These are phyloP conservation scores for Bipolaris victoriae DNA, from an alignment of 2,329 filamentous ascomycete species.

Conservation along the genomic window DNA sequence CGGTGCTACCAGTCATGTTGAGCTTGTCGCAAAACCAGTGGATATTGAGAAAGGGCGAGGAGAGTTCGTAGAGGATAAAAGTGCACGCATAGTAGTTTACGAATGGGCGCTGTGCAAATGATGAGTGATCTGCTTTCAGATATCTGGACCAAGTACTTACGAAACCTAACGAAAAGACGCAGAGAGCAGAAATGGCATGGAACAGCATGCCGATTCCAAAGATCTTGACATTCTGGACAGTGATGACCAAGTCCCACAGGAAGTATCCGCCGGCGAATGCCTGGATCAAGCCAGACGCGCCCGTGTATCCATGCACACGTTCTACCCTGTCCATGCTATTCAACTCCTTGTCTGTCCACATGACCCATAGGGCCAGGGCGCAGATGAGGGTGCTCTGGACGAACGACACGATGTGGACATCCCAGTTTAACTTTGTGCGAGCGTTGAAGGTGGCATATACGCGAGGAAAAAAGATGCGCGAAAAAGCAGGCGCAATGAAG, in stretches of 20 bases:
- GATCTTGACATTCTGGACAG: constrained; percentile 68
- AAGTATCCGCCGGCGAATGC: constrained; percentile 82
- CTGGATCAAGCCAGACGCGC: constrained; percentile 73
- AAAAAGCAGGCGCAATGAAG: constrained; percentile 71
- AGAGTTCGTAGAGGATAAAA: constrained; percentile 89
- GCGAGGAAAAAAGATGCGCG: constrained; percentile 65
- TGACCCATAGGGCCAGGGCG: constrained; percentile 73
- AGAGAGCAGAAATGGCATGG: constrained; percentile 75
- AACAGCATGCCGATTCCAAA: constrained; percentile 80
- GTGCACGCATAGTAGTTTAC: constrained; percentile 80
- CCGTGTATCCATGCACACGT: constrained; percentile 79
- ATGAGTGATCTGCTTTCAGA: background rate
- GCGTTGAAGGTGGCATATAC: constrained; percentile 68
- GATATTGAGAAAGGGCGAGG: constrained; percentile 82
- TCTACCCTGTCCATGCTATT: constrained; percentile 69
- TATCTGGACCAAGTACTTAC: constrained; percentile 58
- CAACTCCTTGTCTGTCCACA: constrained; percentile 70
- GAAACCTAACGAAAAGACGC: constrained; percentile 79
- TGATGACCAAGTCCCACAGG: constrained; percentile 79
- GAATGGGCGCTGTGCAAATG: constrained; percentile 70
- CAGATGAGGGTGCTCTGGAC: constrained; percentile 78
- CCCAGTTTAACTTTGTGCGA: constrained; percentile 77
- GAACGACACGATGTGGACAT: constrained; percentile 85
- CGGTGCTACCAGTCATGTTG: constrained; percentile 73
- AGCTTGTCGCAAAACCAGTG: constrained; percentile 94